Evolutionary conservation across 768 basidiomycete genomes (phyloP).

Genomic region (Lactarius trivialis): DNA sequence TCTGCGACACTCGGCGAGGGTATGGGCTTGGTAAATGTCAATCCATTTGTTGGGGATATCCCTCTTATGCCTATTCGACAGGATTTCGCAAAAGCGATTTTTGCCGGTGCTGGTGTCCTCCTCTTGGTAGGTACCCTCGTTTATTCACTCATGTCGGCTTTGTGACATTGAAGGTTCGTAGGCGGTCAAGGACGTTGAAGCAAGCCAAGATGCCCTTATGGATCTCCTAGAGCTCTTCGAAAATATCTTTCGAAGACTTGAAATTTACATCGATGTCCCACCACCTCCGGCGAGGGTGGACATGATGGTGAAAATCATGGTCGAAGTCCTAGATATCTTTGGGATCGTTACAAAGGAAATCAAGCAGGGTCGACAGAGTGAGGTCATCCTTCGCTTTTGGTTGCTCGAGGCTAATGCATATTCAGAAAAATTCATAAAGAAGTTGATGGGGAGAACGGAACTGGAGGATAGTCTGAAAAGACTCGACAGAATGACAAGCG

Average conservation of each 20-base stretch:
- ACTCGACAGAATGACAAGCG: not conserved
- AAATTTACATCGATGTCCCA: not conserved
- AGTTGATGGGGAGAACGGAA: not conserved
- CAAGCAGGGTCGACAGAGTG: not conserved
- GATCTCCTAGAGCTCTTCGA: not conserved
- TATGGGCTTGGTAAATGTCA: not conserved
- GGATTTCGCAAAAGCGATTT: not conserved
- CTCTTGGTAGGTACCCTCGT: not conserved
- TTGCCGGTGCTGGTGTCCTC: not conserved
- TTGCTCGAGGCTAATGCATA: not conserved
- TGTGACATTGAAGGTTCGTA: not conserved
- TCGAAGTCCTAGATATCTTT: not conserved
- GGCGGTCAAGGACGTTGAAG: not conserved
- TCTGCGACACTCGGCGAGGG: not conserved
- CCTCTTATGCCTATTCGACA: not conserved
- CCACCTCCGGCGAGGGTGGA: not conserved
- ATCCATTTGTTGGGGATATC: not conserved
- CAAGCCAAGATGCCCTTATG: not conserved
- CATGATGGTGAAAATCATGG: not conserved
- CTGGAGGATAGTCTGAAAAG: not conserved
- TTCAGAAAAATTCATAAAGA: not conserved
- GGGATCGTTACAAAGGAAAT: not conserved
- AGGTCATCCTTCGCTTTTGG: not conserved
- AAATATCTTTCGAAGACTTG: not conserved
- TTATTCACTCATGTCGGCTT: not conserved